These are phyloP conservation scores for Geranium brycei DNA, from an alignment of 345 rosid genomes.

Conservation along the genomic window DNA sequence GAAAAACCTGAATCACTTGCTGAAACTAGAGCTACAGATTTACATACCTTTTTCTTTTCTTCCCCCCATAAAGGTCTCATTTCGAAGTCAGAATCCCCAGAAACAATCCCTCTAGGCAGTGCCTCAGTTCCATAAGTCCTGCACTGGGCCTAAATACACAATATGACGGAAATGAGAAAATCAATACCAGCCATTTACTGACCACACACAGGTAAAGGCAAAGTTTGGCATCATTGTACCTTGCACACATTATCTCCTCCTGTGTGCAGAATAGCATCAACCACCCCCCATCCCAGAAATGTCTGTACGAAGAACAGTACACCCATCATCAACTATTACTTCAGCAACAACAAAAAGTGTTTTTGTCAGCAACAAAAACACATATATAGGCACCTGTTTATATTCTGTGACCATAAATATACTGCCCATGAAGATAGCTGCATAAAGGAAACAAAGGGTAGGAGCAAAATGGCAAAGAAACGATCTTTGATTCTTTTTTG, in stretches of 20 bases:
- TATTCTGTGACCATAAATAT: not conserved
- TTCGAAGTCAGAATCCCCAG: slow-evolving; percentile 55
- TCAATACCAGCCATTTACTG: not conserved
- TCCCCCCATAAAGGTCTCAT: slow-evolving; percentile 49
- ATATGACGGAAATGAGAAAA: not conserved
- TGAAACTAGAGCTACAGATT: not conserved
- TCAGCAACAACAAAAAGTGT: not conserved
- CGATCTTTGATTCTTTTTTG: not conserved
- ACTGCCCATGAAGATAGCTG: not conserved
- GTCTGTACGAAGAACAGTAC: not conserved
- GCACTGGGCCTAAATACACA: slow-evolving; percentile 22
- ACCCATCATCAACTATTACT: not conserved
- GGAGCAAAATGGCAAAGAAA: not conserved
- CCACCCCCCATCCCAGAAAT: not conserved
- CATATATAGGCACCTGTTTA: not conserved
- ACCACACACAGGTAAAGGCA: not conserved
- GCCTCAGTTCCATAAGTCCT: slow-evolving; percentile 33
- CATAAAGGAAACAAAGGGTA: not conserved
- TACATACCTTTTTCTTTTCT: slow-evolving; percentile 26
- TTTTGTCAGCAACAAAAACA: too few relatives aligned
- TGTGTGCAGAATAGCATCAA: not conserved
- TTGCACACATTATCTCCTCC: not conserved
- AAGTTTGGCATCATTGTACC: not conserved
- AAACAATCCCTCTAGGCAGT: slow-evolving; percentile 57
- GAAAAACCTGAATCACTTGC: not conserved